These are phyloP conservation scores for Trypanosoma lewisi DNA, from an alignment of 208 protist species.

Conservation along the genomic window DNA sequence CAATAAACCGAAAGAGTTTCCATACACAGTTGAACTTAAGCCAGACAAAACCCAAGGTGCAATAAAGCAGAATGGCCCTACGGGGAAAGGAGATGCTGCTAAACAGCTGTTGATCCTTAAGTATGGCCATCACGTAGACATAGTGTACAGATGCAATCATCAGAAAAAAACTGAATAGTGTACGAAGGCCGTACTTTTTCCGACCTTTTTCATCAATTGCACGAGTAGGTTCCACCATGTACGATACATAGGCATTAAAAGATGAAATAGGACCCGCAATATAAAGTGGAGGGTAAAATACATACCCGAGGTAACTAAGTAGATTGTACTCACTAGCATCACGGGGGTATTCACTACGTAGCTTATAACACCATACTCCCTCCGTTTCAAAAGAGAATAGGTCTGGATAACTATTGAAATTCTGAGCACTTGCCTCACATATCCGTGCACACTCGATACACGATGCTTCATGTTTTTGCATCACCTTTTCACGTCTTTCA, in stretches of 20 bases:
- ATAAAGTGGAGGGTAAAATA: slow-evolving; percentile 90
- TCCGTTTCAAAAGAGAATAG: slow-evolving; percentile 35
- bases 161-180: slow-evolving; percentile 27
- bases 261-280: slow-evolving; percentile 88
- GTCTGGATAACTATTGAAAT: slow-evolving; percentile 41
- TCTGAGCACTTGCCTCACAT: slow-evolving; percentile 4
- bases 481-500: slow-evolving; percentile 24
- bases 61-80: slow-evolving; percentile 32
- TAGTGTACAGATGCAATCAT: slow-evolving; percentile 31
- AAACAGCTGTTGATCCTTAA: slow-evolving; percentile 19
- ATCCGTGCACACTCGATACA: slow-evolving; percentile 34
- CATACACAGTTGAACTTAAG: slow-evolving; percentile 81
- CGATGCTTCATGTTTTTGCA: slow-evolving; percentile 24
- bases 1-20: slow-evolving; percentile 64
- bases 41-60: slow-evolving; percentile 53
- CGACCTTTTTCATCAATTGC: slow-evolving; percentile 17
- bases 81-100: slow-evolving; percentile 11
- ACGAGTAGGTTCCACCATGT: slow-evolving; percentile 43
- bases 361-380: slow-evolving; percentile 44
- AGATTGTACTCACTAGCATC: slow-evolving; percentile 66
- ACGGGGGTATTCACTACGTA: slow-evolving; percentile 55
- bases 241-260: slow-evolving; percentile 87
- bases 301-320: slow-evolving; percentile 78
- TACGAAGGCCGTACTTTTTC: slow-evolving; percentile 25
- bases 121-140: slow-evolving; percentile 54